Evolutionary conservation across 352 stramenopile species (phyloP), one percentile per base, ranked within the genome.

Genomic region (Achlya hypogyna): DNA sequence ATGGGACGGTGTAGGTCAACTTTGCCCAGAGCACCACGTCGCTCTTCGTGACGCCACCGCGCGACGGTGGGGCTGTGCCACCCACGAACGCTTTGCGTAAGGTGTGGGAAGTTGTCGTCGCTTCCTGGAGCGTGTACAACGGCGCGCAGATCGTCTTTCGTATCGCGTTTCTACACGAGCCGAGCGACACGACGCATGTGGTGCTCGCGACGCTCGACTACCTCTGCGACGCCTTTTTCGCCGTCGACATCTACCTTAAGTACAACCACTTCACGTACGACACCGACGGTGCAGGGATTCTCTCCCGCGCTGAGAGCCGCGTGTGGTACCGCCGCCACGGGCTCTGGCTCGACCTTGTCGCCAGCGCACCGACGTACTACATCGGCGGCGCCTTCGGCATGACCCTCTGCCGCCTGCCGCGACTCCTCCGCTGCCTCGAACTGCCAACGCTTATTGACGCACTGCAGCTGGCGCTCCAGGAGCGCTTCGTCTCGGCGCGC

Each of bases 261-360:
- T 69, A 90, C 2, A 88, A 87, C 47, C 89, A 87, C 66, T 90
- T 92, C 14, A 81, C 88, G 53, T 89, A 81, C 28, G 76, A 92
- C 51, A n/a, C 38, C 22, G 62, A 68, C 0, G 80, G 81, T 0
- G 63, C 88, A 29, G 45, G 45, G 0, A 89, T 88, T 27, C 52
- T 92, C 3, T 31, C 83, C n/a, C 69, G 78, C 29, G 66, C 72
- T 2, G 73, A 89, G 14, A 72, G 64, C 0, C 78, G 84, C 34
- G 58, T 45, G 20, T 74, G 74, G 6, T 91, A 91, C 38, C 67
- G 51, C 1, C 51, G 66, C 2, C 71, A 78, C 53, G 72, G 72
- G 5, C 32, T 91, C 8, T 75, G 71, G 16, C 60, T 70, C 14
- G 81, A 89, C 62, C 10, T 88, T 2, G 22, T 75, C 6, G 76